Conservation (phyloP, 306 rosid genomes). For the Pterocarpus macrocarpus region DNA sequence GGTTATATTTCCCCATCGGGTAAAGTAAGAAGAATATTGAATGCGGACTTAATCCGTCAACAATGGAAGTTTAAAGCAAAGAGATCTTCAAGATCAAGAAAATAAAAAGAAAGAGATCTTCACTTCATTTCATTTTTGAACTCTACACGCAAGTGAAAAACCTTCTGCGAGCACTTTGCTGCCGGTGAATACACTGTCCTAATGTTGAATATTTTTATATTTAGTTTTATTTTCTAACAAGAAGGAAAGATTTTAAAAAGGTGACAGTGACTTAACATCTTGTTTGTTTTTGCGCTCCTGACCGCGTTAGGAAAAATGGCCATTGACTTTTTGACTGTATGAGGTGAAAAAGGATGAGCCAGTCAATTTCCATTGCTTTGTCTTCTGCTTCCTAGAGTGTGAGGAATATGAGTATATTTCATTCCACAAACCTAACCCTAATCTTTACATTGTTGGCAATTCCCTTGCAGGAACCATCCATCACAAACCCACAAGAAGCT, state of each 20-base stretch:
- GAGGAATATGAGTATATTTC: not conserved
- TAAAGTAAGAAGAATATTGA: not conserved
- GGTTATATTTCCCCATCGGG: too few species aligned
- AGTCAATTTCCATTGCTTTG: constrained; percentile 23
- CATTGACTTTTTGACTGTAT: constrained; percentile 32
- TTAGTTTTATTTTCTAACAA: not conserved
- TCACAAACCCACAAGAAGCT: constrained; percentile 77
- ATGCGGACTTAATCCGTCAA: constrained; percentile 23
- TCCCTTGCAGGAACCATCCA: constrained; percentile 72
- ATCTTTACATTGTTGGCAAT: not conserved
- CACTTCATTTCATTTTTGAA: not conserved
- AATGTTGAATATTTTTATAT: not conserved
- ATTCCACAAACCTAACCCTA: constrained; percentile 44
- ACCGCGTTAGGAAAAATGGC: not conserved
- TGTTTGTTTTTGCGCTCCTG: constrained; percentile 25
- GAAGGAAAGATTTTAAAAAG: constrained; percentile 7
- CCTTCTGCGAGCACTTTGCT: not conserved
- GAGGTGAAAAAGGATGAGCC: constrained; percentile 27
- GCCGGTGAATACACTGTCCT: not conserved
- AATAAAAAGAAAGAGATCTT: not conserved
- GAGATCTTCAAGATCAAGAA: not conserved
- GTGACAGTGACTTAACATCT: constrained; percentile 29
- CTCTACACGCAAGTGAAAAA: constrained; percentile 15
- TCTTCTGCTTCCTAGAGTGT: constrained; percentile 23
- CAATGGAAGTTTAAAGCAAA: constrained; percentile 14